Base-by-base conservation (phyloP, 2,329 filamentous ascomycete species). In the Epichloe aotearoae region DNA sequence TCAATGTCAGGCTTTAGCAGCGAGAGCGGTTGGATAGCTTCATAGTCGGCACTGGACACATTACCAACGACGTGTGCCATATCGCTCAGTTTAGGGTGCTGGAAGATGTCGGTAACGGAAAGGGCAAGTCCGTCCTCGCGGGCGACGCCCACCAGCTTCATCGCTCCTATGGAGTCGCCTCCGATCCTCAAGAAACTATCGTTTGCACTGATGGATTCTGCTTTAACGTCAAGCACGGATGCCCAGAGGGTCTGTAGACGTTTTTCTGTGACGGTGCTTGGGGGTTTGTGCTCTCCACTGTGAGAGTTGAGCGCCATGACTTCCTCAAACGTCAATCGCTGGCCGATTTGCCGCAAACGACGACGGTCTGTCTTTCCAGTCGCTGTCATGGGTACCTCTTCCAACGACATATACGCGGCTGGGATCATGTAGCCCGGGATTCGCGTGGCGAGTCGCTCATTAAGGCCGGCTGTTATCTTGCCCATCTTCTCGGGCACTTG, bases 151-250 rank as follows among this genome's bases (percentile, higher is more conserved):
- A 51, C 50, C 5, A 56, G 40, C 3, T 38, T 46, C 43, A 56
- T 56, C 5, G 56, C 56, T 15, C 47, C 52, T 38, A 61, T 56
- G 12, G 58, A 61, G 73, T 80, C 33, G 55, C 52, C 4, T 69
- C 70, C 2, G 67, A 55, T 38, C 14, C 49, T 38, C 10, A 55
- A 17, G 26, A 59, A 57, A 34, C 46, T 54, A 15, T 57, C 52
- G 36, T 54, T 46, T 14, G 47, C 44, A 11, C 50, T 50, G 26
- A 59, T 58, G 12, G 46, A 48, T 14, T 55, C 50, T 1, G 41
- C 20, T 2, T 48, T 30, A 2, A 55, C 33, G 8, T 33, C 43
- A 12, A 58, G 49, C 8, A 57, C 46, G 19, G 43, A 34, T 19
- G 57, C 55, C 57, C 57, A 58, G 2, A 58, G 38, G 10, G 10